Base-by-base conservation (phyloP, 2,329 filamentous ascomycete genomes). In the Mycocentrospora acerina region DNA sequence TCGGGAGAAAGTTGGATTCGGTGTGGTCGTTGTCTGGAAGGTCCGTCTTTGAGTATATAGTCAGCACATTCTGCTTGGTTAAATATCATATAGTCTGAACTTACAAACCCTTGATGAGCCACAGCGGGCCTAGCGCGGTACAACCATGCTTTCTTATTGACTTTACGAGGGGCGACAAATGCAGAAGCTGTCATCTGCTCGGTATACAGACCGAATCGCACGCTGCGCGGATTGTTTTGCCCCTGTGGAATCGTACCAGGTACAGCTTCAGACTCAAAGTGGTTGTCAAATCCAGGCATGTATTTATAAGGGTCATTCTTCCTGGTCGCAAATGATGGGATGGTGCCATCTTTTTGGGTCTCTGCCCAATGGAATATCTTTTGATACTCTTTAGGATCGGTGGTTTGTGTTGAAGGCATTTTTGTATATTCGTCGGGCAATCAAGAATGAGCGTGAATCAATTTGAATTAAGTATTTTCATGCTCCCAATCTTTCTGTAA, bases 261-360 rank as follows among this genome's bases (percentile, higher is more conserved):
- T 2, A 76, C 62, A 1, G 71, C 71, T 45, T 75, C 72, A 16
- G 72, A 73, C 34, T 68, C 66, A 41, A 74, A 73, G 60, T 56
- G 52, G 55, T 81, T 82, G 25, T 73, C 73, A 50, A 80, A 81
- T 14, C 78, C 79, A 14, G 71, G 59, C 73, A 80, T 75, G 52
- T 82, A 82, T 63, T 75, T 60, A 56, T 79, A 78, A 24, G 75
- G 75, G 54, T 78, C 75, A 46, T 78, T 81, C 62, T 63, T 77
- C 59, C 71, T 72, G 44, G 68, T 71, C 3, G 64, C 69, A 48
- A 81, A 81, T 0, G 77, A 79, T 9, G 77, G 78, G 17, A 80
- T 72, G 0, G 67, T 53, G 0, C 73, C 78, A 55, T 81, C 71
- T 53, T 80, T 72, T 48, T 81, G 78, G n/a, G 78, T 80, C 54